Evolutionary conservation across 768 basidiomycete genomes (phyloP), one percentile per base, ranked within the genome.

Genomic region (Leccinellum albellum): DNA sequence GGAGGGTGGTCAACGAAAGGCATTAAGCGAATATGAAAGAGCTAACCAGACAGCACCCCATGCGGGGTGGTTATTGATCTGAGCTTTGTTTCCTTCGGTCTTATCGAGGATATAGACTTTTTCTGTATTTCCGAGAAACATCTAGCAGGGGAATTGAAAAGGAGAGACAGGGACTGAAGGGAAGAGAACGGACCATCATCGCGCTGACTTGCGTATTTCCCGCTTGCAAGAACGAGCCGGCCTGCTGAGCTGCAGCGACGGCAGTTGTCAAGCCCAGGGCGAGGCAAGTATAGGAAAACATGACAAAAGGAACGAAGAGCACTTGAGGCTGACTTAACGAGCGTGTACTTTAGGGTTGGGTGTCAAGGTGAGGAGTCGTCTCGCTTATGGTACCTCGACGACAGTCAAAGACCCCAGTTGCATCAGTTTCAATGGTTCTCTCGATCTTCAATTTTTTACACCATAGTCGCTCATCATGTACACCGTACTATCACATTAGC

Each of bases 71-170:
- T 82, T 83, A 57, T 80, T 76, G 58, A 93, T 78, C 62, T 78
- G 73, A 4, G 81, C 81, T 3, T 78, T 77, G 67, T 94, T 94
- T 31, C 82, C 83, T 68, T 94, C 91, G 1, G 86, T 84, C 75
- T 97, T 97, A 77, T 97, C 94, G n/a, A 94, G 75, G 21, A 94
- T 88, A 73, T 94, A 95, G 32, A 95, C 88, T 69, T 85, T 91
- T 62, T 91, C 76, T 7, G 80, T 75, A 60, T 87, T 89, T 31
- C 89, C 91, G 51, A 94, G 73, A 70, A 94, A 91, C 82, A 89
- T 84, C 89, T 88, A 66, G 63, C 17, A 48, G 40, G 21, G 20
- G 7, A 28, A 53, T 51, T 45, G 28, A 24, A 40, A n/a, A 24
- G 33, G 29, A 26, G 47, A 17, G 53, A 50, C 6, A 2, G 45